Base-by-base conservation (phyloP, 2,329 filamentous ascomycete species). In the Aureobasidium namibiae region DNA sequence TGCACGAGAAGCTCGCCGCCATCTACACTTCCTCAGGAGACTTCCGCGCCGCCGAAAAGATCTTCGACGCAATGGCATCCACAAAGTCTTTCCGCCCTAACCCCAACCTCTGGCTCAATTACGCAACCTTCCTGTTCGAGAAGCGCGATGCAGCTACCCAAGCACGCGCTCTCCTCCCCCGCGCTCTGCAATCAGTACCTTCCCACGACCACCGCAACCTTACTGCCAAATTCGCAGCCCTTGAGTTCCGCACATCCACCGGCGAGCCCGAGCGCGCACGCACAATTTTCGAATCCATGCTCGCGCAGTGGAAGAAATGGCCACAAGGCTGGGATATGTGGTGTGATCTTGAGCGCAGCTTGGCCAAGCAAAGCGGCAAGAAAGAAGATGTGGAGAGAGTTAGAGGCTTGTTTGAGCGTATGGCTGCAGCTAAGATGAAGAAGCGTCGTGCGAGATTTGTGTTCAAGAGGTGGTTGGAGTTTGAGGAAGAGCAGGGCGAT, bases 1-100 rank as follows among this genome's bases (percentile, higher is more conserved):
- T 97, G 63, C 87, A 95, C 72, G 88, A 95, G 74, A 86, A 90
- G 63, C 80, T 97, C 69, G 88, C 89, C 61, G 96, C 89, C 74
- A 96, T 96, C 71, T 96, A 95, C 76, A 95, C 97, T 66, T 89
- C 94, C 70, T 91, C 91, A 29, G 86, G 86, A 67, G 96, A 95
- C 78, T 80, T 86, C 67, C 83, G 87, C 73, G 90, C 92, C 81
- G 92, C 92, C 59, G 91, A 96, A 69, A 83, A 82, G 23, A 82
- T 97, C 65, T 97, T 96, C 77, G 88, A 94, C 72, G 76, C 80
- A 41, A 89, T 95, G 74, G 79, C 89, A 67, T 95, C 94, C 78
- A 96, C 95, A 76, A 92, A 90, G 62, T 68, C 72, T 61, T 90
- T 94, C 69, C 87, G 88, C 63, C 85, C 86, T 64, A 84, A 86